phyloP scores from a whole-genome alignment of 805 yeast genomes.

The Yarrowia porcina region DNA sequence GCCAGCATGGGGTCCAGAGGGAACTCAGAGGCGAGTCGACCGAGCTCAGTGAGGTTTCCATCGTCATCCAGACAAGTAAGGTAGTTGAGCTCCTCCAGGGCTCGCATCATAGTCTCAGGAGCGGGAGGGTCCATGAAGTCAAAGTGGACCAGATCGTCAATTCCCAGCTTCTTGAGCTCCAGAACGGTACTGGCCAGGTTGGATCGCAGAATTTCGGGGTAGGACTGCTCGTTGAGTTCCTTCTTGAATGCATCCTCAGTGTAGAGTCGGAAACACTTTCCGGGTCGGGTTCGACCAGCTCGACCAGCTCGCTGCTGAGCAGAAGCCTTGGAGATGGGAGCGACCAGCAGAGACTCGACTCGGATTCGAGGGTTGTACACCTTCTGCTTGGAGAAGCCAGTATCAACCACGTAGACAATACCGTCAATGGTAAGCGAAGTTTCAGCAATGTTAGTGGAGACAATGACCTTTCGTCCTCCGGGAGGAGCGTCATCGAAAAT shows the following conservation, averaged over 20 bases:
- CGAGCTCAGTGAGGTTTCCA: slow-evolving; percentile 84
- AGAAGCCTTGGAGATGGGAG: slow-evolving; percentile 95
- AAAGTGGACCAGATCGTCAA: slow-evolving; percentile 94
- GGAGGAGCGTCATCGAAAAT: slow-evolving; percentile 91
- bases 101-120: slow-evolving; percentile 99
- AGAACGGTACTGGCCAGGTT: slow-evolving; percentile 88
- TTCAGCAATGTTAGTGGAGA: slow-evolving; percentile 95
- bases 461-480: slow-evolving; percentile 85
- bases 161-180: slow-evolving; percentile 88
- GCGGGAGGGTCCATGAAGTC: slow-evolving; percentile 99
- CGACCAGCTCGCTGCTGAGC: slow-evolving; percentile 99
- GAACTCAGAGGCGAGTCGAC: slow-evolving; percentile 85
- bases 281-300: slow-evolving; percentile 99
- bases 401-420: slow-evolving; percentile 94
- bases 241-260: slow-evolving; percentile 95
- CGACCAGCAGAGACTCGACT: slow-evolving; percentile 88
- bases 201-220: slow-evolving; percentile 91
- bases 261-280: slow-evolving; percentile 93
- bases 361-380: slow-evolving; percentile 95
- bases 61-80: slow-evolving; percentile 86
- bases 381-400: slow-evolving; percentile 95
- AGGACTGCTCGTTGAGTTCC: slow-evolving; percentile 90
- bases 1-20: slow-evolving; percentile 96
- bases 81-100: slow-evolving; percentile 90
- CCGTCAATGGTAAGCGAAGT: slow-evolving; percentile 97